Evolutionary conservation across 805 yeast species (phyloP).

Genomic region (Candida boidinii): DNA sequence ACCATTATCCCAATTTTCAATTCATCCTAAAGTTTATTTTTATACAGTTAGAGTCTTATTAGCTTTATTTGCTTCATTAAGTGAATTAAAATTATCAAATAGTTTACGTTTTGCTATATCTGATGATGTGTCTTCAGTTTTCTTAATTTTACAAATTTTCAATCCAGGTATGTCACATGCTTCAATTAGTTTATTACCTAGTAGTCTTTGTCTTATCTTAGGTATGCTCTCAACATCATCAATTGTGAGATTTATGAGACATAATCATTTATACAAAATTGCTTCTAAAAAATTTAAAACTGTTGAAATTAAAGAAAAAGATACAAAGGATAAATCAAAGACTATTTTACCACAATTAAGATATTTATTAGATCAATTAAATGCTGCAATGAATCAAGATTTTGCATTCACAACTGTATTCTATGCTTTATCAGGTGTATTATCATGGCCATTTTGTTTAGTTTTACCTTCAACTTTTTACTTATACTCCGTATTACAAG

Average conservation of each 20-base stretch:
- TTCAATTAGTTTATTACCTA: slow-evolving; percentile 76
- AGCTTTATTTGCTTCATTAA: slow-evolving; percentile 29
- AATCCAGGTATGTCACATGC: slow-evolving; percentile 88
- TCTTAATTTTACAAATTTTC: slow-evolving; percentile 49
- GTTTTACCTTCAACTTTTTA: slow-evolving; percentile 57
- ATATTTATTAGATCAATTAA: slow-evolving; percentile 10
- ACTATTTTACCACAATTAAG: slow-evolving; percentile 2
- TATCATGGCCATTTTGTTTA: slow-evolving; percentile 90
- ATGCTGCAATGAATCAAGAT: slow-evolving; percentile 11
- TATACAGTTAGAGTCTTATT: slow-evolving; percentile 42
- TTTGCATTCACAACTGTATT: slow-evolving; percentile 29
- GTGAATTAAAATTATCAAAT: slow-evolving; percentile 46
- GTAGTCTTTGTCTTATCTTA: slow-evolving; percentile 62
- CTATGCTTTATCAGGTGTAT: slow-evolving; percentile 57
- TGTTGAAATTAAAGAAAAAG: slow-evolving; percentile 7
- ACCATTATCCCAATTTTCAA: slow-evolving; percentile 8
- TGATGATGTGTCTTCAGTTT: slow-evolving; percentile 43
- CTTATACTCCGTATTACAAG: slow-evolving; percentile 20
- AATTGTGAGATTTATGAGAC: slow-evolving; percentile 25
- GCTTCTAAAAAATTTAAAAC: slow-evolving; percentile 10
- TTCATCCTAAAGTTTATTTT: slow-evolving; percentile 33
- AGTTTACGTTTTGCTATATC: slow-evolving; percentile 30
- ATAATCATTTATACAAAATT: slow-evolving; percentile 11
- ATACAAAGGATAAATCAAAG: slow-evolving; percentile 5
- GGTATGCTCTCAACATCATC: slow-evolving; percentile 35